Evolutionary conservation across 2,329 filamentous ascomycete species (phyloP), one percentile per base, ranked within the genome.

Genomic region (Fusarium sambucinum): DNA sequence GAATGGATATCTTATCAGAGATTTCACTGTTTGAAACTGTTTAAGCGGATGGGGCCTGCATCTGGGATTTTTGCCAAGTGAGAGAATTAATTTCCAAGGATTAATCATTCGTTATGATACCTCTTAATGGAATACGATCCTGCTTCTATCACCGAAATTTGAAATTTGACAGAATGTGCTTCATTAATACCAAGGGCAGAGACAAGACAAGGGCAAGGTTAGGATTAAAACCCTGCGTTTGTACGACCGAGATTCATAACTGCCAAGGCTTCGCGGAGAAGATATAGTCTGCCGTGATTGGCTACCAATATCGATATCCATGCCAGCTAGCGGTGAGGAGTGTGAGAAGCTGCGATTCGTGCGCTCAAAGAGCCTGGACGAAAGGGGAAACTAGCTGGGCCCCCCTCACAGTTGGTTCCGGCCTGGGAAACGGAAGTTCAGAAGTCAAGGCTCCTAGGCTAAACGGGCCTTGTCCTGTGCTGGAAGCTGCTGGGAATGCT

Each of bases 281-380:
- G 59, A n/a, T 11, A 45, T 41, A 11, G 11, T 21, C 38, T 50
- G 42, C 65, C 59, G 59, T 61, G 46, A 69, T 68, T 68, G 65
- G 65, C 59, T 68, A 68, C 65, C 65, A 12, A 60, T 44, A 68
- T 56, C 40, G 6, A 55, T 52, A 69, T 51, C 65, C 65, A 66
- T 69, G 65, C 55, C 59, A 42, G 65, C 65, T 52, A 55, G 65
- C 65, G 65, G 65, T 68, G 65, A 68, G 55, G 42, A 35, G 33
- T 21, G 40, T 35, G 30, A 19, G 13, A 35, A 50, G 29, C 38
- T 65, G 45, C 30, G 46, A 68, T 68, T 68, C 42, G 65, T 54
- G 65, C 65, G 64, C 52, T 59, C 65, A 60, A 48, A 7, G 35
- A 47, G 45, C 32, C 33, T 68, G 53, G 63, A 68, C 50, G 40